Conservation (phyloP, 192 early-diverging fungal genomes). For the Backusella sp. region DNA sequence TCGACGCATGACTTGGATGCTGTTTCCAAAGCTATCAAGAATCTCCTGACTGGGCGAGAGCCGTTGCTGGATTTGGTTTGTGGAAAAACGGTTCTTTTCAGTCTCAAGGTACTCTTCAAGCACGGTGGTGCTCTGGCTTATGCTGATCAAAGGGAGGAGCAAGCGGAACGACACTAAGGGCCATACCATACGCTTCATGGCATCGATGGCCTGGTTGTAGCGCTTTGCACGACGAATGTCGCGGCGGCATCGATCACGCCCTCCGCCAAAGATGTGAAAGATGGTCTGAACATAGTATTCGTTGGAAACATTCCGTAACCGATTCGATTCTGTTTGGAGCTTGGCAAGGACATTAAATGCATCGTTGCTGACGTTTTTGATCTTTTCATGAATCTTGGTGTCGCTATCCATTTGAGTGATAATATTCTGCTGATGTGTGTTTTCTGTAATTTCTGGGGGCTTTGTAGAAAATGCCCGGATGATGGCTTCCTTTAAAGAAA, state of each 20-base stretch:
- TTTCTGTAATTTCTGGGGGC: background rate
- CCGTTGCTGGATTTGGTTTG: background rate
- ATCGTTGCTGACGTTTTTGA: background rate
- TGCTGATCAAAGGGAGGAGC: background rate
- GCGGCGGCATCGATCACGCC: background rate
- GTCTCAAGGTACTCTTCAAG: background rate
- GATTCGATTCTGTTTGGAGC: conserved; percentile 14
- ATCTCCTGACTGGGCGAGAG: background rate
- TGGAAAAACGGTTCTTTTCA: background rate
- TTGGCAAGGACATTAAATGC: conserved; percentile 5
- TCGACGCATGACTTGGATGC: conserved; percentile 9
- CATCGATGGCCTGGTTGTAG: conserved; percentile 14
- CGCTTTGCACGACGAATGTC: conserved; percentile 13
- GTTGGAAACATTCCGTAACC: conserved; percentile 10
- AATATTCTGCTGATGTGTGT: background rate
- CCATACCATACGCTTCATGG: conserved; percentile 9
- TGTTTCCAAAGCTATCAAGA: conserved; percentile 5
- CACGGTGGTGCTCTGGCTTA: background rate
- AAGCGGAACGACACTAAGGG: conserved; percentile 12
- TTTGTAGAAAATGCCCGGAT: conserved; percentile 3
- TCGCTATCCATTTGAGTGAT: background rate
- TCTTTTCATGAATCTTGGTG: background rate
- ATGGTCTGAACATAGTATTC: conserved; percentile 12
- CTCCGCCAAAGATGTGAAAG: conserved; percentile 6
- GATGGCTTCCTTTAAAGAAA: background rate